phyloP scores from a whole-genome alignment of 768 basidiomycete species.

The Hygrocybe punicea region DNA sequence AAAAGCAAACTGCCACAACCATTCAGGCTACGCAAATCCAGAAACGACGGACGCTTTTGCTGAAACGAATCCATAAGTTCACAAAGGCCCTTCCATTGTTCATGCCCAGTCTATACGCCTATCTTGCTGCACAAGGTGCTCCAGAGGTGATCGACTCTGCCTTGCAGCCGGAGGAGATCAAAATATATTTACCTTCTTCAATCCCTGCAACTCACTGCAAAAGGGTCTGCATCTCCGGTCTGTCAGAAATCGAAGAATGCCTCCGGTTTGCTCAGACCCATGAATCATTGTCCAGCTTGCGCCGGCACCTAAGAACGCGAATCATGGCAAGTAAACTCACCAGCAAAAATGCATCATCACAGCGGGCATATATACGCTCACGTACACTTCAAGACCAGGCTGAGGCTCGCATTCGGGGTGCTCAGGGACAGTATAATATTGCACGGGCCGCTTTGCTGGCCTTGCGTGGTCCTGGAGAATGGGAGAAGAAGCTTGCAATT shows the following conservation, averaged over 20 bases:
- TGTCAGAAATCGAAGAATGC: slow-evolving; percentile 18
- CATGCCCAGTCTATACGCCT: slow-evolving; percentile 14
- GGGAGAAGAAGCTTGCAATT: slow-evolving; percentile 9
- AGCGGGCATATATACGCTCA: slow-evolving; percentile 15
- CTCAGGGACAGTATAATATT: no score
- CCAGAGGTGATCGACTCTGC: neutral
- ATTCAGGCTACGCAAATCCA: slow-evolving; percentile 5
- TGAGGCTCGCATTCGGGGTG: slow-evolving; percentile 8
- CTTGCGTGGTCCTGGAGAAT: slow-evolving; percentile 11
- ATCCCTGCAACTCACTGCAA: neutral
- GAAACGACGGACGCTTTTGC: slow-evolving; percentile 8
- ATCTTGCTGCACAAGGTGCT: neutral
- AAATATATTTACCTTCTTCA: slow-evolving; percentile 20
- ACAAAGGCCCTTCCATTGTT: slow-evolving; percentile 8
- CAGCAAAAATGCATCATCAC: slow-evolving; percentile 9
- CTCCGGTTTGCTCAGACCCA: slow-evolving; percentile 17
- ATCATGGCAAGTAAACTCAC: slow-evolving; percentile 18
- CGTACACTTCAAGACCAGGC: slow-evolving; percentile 13
- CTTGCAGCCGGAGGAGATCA: slow-evolving; percentile 12
- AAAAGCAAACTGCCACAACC: neutral
- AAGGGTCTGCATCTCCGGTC: slow-evolving; percentile 9
- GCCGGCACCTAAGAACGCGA: no score
- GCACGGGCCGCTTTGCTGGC: no score
- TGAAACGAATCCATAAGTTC: slow-evolving; percentile 7
- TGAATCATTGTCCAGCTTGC: slow-evolving; percentile 17